These are phyloP conservation scores for Sonneratia alba DNA, from an alignment of 345 rosid species.

Conservation along the genomic window DNA sequence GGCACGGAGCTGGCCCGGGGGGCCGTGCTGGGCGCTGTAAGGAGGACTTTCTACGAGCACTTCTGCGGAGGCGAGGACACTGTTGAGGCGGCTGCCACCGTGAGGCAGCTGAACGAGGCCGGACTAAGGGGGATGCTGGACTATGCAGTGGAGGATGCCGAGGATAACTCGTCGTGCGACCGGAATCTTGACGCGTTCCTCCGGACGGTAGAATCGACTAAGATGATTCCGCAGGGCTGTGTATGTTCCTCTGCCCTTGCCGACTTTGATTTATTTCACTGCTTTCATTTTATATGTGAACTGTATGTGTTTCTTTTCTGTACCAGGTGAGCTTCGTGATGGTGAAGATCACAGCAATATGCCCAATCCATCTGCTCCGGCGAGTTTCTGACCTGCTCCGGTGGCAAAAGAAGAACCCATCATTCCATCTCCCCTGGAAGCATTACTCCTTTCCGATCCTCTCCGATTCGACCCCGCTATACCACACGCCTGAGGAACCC, in stretches of 20 bases:
- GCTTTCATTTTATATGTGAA: too few relatives aligned
- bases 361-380: slow-evolving; percentile 50
- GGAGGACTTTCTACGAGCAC: slow-evolving; percentile 57
- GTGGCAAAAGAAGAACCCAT: slow-evolving; percentile 62
- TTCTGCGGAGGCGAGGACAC: slow-evolving; percentile 72
- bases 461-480: slow-evolving; percentile 56
- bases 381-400: slow-evolving; percentile 67
- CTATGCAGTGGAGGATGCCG: slow-evolving; percentile 62
- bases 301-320: background rate
- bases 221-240: slow-evolving; percentile 49
- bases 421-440: slow-evolving; percentile 72
- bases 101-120: slow-evolving; percentile 32
- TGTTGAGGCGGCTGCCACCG: slow-evolving; percentile 30
- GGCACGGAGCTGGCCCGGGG: slow-evolving; percentile 30
- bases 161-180: slow-evolving; percentile 48
- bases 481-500: slow-evolving; percentile 61
- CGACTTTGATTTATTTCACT: too few relatives aligned
- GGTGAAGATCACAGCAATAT: slow-evolving; percentile 68
- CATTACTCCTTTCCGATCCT: slow-evolving; percentile 47
- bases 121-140: slow-evolving; percentile 74
- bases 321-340: slow-evolving; percentile 67
- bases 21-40: slow-evolving; percentile 23
- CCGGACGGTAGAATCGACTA: slow-evolving; percentile 40
- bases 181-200: slow-evolving; percentile 51
- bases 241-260: slow-evolving; percentile 26